Evolutionary conservation across 78 protist genomes (phyloP), one percentile per base, ranked within the genome.

Genomic region (Anaeramoeba flamelloides): DNA sequence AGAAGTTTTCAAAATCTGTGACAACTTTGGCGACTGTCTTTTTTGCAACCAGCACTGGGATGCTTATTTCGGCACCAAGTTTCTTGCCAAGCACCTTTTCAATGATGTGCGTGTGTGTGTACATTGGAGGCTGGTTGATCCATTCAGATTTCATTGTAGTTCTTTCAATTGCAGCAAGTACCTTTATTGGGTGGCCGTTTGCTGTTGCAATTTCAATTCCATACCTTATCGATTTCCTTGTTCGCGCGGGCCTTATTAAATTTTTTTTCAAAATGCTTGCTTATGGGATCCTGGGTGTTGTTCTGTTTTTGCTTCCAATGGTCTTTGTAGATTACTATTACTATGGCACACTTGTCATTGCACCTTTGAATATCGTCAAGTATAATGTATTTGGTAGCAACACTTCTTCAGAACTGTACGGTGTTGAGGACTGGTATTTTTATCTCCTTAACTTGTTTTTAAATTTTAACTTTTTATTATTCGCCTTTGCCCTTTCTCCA

Each of bases 151-250:
- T n/a, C n/a, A n/a, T n/a, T n/a, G n/a, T n/a, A n/a, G 85, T 87
- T 12, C 74, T 78, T 37, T 36, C 38, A 30, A 41, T 86, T 41
- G 88, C 87, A 1, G 40, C 31, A 8, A 78, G 80, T 34, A 85
- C 82, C 26, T 79, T 90, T 4, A 36, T 89, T 22, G 93, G 87
- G 8, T 90, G 93, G 93, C 93, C 93, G 33, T 90, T 90, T 40
- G 79, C 82, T 39, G 81, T 76, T 17, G 86, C 84, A 36, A 26
- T 85, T 1, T 81, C 79, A 8, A 30, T 78, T 3, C 90, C 91
- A n/a, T 40, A 89, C 17, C 90, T 89, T n/a, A 4, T 88, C 3
- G 82, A 81, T 39, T 1, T 76, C 4, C 12, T 86, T 3, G 2
- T 32, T 1, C 41, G 37, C 76, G 4, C 38, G 40, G 41, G 83